Percentiles rank a stretch among this genome's conserved stretches.
Evolutionary conservation across 352 stramenopile species (phyloP).

Genomic region (Phytopythium cucurbitacearum): DNA sequence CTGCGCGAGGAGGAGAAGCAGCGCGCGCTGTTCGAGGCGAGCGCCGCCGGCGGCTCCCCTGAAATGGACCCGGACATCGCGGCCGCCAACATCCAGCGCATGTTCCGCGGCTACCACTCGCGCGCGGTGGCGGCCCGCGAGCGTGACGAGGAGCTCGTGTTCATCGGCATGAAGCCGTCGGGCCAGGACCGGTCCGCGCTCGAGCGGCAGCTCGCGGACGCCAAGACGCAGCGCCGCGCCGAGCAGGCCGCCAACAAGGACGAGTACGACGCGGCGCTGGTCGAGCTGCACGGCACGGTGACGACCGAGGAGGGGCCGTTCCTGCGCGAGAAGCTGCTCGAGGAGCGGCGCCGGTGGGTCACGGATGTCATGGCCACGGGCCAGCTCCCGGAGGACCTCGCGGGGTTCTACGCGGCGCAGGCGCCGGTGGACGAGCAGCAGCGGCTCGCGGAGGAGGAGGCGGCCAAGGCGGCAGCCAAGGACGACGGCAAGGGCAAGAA

Average conservation of each 20-base stretch:
- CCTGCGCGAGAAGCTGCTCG: conserved; percentile 90
- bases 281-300: conserved; percentile 82
- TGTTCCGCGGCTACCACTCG: conserved; percentile 84
- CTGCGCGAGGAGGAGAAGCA: conserved; percentile 84
- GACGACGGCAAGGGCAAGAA: conserved; percentile 15
- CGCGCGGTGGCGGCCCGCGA: conserved; percentile 59
- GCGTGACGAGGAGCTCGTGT: conserved; percentile 84
- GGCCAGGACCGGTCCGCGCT: conserved; percentile 49
- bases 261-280: conserved; percentile 86
- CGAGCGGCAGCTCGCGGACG: conserved; percentile 72
- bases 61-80: conserved; percentile 91
- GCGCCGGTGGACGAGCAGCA: conserved; percentile 33
- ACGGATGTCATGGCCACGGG: conserved; percentile 87
- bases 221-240: conserved; percentile 79
- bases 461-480: conserved; percentile 28
- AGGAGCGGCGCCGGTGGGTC: conserved; percentile 91
- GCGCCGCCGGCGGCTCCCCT: conserved; percentile 12
- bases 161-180: conserved; percentile 91
- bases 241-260: conserved; percentile 91
- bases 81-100: conserved; percentile 86
- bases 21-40: conserved; percentile 62
- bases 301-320: conserved; percentile 88
- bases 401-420: conserved; percentile 80
- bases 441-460: conserved; percentile 39
- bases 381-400: conserved; percentile 87